A percentile compares a stretch with the other conserved stretches of the same genome.
Conservation (phyloP, 495 filamentous ascomycete genomes). For the Penicilliopsis zonata region DNA sequence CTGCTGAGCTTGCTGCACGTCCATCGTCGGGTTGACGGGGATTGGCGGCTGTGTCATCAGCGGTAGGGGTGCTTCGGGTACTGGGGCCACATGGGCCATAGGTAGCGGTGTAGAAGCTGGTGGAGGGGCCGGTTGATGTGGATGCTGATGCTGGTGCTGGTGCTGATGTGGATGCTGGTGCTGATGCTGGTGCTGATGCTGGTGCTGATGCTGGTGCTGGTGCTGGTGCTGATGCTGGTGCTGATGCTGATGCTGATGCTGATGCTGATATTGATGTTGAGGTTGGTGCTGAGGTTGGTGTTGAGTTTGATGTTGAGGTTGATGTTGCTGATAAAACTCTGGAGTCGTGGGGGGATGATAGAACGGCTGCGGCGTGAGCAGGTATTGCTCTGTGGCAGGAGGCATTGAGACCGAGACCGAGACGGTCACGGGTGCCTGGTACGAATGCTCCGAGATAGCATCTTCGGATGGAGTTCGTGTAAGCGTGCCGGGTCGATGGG, state of each 20-base stretch:
- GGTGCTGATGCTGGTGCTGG: too few relatives aligned
- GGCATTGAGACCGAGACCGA: slow-evolving; percentile 12
- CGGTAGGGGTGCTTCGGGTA: slow-evolving; percentile 17
- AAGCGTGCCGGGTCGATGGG: slow-evolving; percentile 50
- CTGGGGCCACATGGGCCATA: slow-evolving; percentile 18
- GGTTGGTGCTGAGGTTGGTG: slow-evolving; percentile 28
- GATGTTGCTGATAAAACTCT: slow-evolving; percentile 28
- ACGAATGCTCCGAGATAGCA: slow-evolving; percentile 27
- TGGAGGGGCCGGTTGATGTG: too few relatives aligned
- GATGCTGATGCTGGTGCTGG: too few relatives aligned
- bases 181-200: too few relatives aligned
- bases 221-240: too few relatives aligned
- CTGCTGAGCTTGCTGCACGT: slow-evolving; percentile 23
- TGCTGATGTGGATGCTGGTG: too few relatives aligned
- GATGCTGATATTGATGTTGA: slow-evolving; percentile 11
- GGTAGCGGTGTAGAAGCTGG: too few relatives aligned
- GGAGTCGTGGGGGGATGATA: slow-evolving; percentile 22
- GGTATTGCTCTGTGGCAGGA: slow-evolving; percentile 20
- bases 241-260: slow-evolving; percentile 29
- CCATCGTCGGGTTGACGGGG: slow-evolving; percentile 20
- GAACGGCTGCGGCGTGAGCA: slow-evolving; percentile 28
- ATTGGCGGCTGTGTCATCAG: slow-evolving; percentile 20
- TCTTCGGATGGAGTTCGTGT: slow-evolving; percentile 32
- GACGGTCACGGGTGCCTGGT: slow-evolving; percentile 18
- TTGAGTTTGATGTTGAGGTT: slow-evolving; percentile 8